phyloP scores from a whole-genome alignment of 495 filamentous ascomycete species.

The Penicillium crystallinum region DNA sequence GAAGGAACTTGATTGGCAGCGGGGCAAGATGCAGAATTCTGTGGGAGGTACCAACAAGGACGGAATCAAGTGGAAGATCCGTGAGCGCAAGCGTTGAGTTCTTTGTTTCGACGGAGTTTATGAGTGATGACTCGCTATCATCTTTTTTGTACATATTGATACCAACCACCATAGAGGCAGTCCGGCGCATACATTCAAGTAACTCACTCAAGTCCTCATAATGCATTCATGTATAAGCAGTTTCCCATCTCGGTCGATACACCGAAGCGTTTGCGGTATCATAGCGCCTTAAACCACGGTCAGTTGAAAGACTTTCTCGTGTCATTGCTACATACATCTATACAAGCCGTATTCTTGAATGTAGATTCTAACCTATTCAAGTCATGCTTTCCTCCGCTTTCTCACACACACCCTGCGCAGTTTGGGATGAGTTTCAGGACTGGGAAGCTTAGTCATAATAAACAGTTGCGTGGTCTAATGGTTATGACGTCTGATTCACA shows the following conservation, averaged over 20 bases:
- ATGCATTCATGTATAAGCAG: not conserved
- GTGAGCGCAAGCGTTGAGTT: slow-evolving; percentile 70
- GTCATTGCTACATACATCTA: too few relatives aligned
- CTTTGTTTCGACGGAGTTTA: slow-evolving; percentile 11
- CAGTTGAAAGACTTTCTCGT: too few relatives aligned
- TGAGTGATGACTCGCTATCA: slow-evolving; percentile 23
- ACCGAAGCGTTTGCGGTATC: not conserved
- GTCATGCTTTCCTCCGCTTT: not conserved
- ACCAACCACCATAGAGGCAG: slow-evolving; percentile 9
- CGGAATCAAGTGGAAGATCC: slow-evolving; percentile 77
- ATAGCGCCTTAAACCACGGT: too few relatives aligned
- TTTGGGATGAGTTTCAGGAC: not conserved
- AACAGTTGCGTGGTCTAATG: slow-evolving; percentile 14
- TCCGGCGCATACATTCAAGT: slow-evolving; percentile 3
- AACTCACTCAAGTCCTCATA: not conserved
- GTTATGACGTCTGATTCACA: slow-evolving; percentile 27
- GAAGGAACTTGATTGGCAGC: slow-evolving; percentile 69
- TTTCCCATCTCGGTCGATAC: too few relatives aligned
- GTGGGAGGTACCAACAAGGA: slow-evolving; percentile 74
- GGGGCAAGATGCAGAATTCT: slow-evolving; percentile 75
- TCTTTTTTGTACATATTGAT: slow-evolving; percentile 12
- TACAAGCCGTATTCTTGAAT: too few relatives aligned
- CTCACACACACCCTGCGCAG: not conserved
- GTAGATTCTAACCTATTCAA: too few relatives aligned
- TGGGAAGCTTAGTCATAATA: not conserved